These are phyloP conservation scores for Brachypodium distachyon DNA, from an alignment of 202 grass and related monocot species.

Conservation along the genomic window DNA sequence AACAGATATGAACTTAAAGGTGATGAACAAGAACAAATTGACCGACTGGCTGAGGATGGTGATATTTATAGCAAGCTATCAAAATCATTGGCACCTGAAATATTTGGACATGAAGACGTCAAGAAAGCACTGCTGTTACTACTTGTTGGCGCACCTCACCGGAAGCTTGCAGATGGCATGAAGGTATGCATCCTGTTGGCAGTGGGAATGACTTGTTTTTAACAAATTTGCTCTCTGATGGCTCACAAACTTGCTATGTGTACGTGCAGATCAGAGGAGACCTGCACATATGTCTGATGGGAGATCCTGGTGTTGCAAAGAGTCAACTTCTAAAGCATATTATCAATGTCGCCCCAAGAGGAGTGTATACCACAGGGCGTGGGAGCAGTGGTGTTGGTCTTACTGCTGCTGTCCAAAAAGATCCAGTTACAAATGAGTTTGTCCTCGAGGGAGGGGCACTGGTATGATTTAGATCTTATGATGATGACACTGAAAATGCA, in stretches of 20 bases:
- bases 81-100: conserved; percentile 92
- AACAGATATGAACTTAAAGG: conserved; percentile 96
- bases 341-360: conserved; percentile 96
- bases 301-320: conserved; percentile 99
- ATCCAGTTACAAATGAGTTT: conserved; percentile 96
- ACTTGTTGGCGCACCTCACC: conserved; percentile 90
- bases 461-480: conserved; percentile 36
- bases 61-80: conserved; percentile 94
- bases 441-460: conserved; percentile 99
- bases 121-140: conserved; percentile 93
- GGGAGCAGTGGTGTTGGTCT: conserved; percentile 99
- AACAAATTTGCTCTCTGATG: neutral
- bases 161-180: conserved; percentile 95
- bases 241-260: neutral
- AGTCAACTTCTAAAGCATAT: conserved; percentile 99
- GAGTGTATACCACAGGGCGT: conserved; percentile 93
- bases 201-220: neutral
- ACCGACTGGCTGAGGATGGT: conserved; percentile 83
- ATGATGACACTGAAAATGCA: neutral
- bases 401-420: conserved; percentile 91
- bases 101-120: conserved; percentile 99
- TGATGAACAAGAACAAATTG: conserved; percentile 93
- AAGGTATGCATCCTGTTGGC: conserved; percentile 50
- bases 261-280: conserved; percentile 95
- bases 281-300: conserved; percentile 96